These are phyloP conservation scores for Xylariaceae sp. DNA, from an alignment of 2,329 filamentous ascomycete genomes.

Conservation along the genomic window DNA sequence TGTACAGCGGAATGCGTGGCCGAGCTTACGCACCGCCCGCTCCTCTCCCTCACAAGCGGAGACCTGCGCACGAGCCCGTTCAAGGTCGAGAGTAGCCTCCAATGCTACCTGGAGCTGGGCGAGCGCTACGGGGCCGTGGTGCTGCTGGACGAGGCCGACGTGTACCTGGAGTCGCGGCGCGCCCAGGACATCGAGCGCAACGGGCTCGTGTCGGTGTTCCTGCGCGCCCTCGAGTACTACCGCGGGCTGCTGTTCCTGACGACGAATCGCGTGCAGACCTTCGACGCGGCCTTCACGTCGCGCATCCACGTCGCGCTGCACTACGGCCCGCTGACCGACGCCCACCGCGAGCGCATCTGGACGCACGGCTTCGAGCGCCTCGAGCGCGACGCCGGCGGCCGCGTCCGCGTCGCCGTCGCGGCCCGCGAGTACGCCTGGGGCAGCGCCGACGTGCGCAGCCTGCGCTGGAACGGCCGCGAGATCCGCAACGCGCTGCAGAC, in stretches of 20 bases:
- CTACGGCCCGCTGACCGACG: conserved; percentile 49
- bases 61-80: conserved; percentile 50
- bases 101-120: conserved; percentile 55
- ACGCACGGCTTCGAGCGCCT: conserved; percentile 53
- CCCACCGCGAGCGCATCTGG: conserved; percentile 54
- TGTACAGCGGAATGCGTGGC: conserved; percentile 62
- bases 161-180: conserved; percentile 61
- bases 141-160: conserved; percentile 65
- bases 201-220: conserved; percentile 54
- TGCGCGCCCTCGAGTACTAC: conserved; percentile 59
- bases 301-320: conserved; percentile 57
- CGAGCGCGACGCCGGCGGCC: conserved; percentile 47
- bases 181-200: conserved; percentile 52
- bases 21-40: conserved; percentile 56
- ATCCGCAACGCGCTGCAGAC: conserved; percentile 45
- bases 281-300: conserved; percentile 56
- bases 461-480: conserved; percentile 47
- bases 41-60: conserved; percentile 57
- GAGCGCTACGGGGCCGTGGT: conserved; percentile 58
- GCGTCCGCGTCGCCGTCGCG: conserved; percentile 46
- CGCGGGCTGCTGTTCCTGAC: conserved; percentile 57
- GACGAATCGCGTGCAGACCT: conserved; percentile 54
- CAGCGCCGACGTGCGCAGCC: conserved; percentile 43
- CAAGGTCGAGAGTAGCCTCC: conserved; percentile 50
- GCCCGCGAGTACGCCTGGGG: conserved; percentile 49